A percentile compares a stretch with the other conserved stretches of the same genome.
phyloP scores from a whole-genome alignment of 257 asterid genomes.

The Marsdenia floribunda region DNA sequence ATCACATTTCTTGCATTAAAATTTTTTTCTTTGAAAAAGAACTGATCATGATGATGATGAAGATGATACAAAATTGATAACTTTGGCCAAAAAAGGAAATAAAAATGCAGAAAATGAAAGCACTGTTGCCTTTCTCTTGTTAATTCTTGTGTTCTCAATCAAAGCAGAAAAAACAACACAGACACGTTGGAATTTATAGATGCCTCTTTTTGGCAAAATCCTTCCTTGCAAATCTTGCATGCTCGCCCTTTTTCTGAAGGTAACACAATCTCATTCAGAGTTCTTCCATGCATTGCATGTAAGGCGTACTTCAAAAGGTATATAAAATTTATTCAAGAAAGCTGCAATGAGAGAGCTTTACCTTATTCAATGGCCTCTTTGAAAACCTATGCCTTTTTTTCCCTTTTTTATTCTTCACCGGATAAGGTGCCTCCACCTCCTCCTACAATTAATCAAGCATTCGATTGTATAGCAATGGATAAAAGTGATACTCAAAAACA shows the following conservation, averaged over 20 bases:
- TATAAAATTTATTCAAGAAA: neutral
- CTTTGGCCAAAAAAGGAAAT: neutral
- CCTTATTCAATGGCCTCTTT: constrained; percentile 47
- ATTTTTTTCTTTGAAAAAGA: too few relatives aligned
- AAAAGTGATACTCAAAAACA: constrained; percentile 8
- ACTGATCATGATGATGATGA: too few relatives aligned
- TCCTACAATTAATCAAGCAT: neutral
- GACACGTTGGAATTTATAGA: constrained; percentile 31
- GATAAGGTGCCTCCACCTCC: neutral
- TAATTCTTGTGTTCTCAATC: neutral
- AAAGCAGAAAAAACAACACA: constrained; percentile 1
- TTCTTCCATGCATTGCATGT: neutral
- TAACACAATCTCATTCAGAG: neutral
- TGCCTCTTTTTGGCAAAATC: constrained; percentile 38
- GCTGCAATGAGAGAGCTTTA: constrained; percentile 14
- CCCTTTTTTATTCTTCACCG: constrained; percentile 32
- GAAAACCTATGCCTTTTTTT: constrained; percentile 34
- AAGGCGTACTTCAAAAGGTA: neutral
- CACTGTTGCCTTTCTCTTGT: neutral
- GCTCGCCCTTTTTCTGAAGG: constrained; percentile 32
- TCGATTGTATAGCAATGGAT: neutral
- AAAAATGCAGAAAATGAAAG: neutral
- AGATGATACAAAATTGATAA: neutral
- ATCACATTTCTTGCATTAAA: neutral
- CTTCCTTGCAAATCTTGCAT: constrained; percentile 21